These are phyloP conservation scores for Leccinum subfulvum DNA, from an alignment of 1,284 basidiomycete species.

Conservation along the genomic window DNA sequence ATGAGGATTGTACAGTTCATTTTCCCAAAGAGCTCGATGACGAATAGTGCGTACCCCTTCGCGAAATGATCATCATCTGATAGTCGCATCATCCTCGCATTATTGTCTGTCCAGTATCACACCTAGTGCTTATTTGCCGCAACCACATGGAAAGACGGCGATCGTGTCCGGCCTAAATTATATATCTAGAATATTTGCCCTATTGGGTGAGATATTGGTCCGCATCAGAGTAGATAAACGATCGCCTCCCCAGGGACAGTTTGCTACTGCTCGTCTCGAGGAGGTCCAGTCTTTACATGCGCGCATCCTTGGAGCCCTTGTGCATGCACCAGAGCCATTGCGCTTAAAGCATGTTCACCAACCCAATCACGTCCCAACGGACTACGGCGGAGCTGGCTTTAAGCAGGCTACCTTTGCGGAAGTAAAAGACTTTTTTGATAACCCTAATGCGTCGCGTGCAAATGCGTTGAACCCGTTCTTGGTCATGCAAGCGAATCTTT, in stretches of 20 bases:
- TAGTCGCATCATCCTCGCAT: conserved; percentile 9
- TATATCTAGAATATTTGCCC: conserved; percentile 79
- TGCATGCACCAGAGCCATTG: conserved; percentile 69
- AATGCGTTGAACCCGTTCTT: conserved; percentile 84
- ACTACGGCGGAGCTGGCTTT: conserved; percentile 68
- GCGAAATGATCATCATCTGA: conserved; percentile 35
- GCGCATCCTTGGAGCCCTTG: conserved; percentile 67
- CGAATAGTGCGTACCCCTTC: conserved; percentile 65
- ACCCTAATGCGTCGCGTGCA: conserved; percentile 78
- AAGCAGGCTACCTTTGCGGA: conserved; percentile 79
- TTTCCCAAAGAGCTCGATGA: conserved; percentile 84
- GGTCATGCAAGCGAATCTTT: conserved; percentile 86
- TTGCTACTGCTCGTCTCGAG: conserved; percentile 76
- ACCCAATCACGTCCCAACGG: conserved; percentile 50
- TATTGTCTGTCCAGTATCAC: conserved; percentile 59
- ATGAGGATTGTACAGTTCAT: conserved; percentile 84
- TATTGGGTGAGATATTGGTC: conserved; percentile 79
- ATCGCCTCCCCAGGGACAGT: conserved; percentile 78
- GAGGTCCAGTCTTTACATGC: conserved; percentile 75
- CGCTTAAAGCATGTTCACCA: conserved; percentile 58
- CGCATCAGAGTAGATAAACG: conserved; percentile 82
- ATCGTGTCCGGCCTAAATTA: conserved; percentile 84
- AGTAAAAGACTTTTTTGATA: conserved; percentile 86
- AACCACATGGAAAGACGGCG: conserved; percentile 80
- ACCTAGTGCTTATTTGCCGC: conserved; percentile 72